Evolutionary conservation across 1,284 basidiomycete genomes (phyloP), one percentile per base, ranked within the genome.

Genomic region (Sanghuangporus weigelae): DNA sequence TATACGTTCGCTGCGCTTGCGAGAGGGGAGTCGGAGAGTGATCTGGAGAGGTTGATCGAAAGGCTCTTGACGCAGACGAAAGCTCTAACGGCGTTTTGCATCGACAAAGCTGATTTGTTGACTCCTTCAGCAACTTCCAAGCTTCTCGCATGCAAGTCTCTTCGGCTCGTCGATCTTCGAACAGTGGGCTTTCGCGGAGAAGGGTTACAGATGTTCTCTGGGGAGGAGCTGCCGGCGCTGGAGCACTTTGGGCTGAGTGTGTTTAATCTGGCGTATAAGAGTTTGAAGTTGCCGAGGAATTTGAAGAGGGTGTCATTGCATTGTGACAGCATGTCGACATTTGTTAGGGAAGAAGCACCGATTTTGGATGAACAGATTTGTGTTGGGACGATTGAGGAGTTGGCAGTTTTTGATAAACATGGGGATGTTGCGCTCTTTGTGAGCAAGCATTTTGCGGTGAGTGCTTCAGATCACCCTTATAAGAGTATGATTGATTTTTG

Each of bases 241-340:
- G 57, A 59, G 16, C 36, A 42, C 14, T 59, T 59, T 38, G 57
- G 57, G 4, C 11, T 59, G 42, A 59, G 57, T 36, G 57, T 59
- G 26, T 59, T 48, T 48, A 59, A 59, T 49, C 21, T 59, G 23
- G 57, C 57, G 57, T 48, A 59, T 44, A 59, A 46, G 44, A n/a
- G 38, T 26, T 8, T 54, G 42, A 57, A 44, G 10, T 11, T 57
- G 21, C 56, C 42, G 56, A 26, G 19, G 57, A 46, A 59, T 50
- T 31, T 49, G 57, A 35, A 48, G 19, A 38, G 46, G 26, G 44
- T 48, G 46, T 49, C 42, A 6, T 49, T 48, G 46, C 42, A 57
- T 42, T 57, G 56, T 46, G 38, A 57, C 16, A 42, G 56, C 21
- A 57, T 46, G 42, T 59, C 53, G 53, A 54, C 53, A 12, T 54